These are phyloP conservation scores for Amaranthus cruentus DNA, from an alignment of 148 eudicot genomes.

Conservation along the genomic window DNA sequence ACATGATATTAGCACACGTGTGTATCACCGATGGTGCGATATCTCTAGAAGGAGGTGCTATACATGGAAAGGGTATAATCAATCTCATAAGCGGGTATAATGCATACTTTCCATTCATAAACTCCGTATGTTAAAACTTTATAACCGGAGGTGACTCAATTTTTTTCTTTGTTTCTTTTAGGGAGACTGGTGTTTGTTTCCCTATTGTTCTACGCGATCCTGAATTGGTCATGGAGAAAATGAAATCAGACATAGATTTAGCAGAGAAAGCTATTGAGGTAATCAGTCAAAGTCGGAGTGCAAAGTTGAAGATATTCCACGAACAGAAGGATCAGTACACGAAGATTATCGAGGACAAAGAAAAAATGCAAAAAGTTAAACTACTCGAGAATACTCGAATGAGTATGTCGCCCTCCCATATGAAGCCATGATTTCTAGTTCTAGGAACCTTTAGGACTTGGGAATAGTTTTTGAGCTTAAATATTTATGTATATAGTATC, in stretches of 20 bases:
- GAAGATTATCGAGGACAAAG: slow-evolving; percentile 16
- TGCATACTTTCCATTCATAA: neutral
- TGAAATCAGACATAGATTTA: neutral
- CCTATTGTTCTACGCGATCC: slow-evolving; percentile 2
- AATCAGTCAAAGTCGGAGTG: neutral
- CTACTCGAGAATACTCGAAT: neutral
- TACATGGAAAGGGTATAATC: slow-evolving; percentile 46
- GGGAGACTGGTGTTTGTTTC: slow-evolving; percentile 21
- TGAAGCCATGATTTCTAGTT: neutral
- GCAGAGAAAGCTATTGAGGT: neutral
- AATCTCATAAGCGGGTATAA: slow-evolving; percentile 44
- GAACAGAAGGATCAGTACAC: slow-evolving; percentile 9
- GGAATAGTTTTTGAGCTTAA: neutral
- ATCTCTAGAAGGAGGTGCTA: slow-evolving; percentile 66
- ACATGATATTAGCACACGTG: slow-evolving; percentile 40
- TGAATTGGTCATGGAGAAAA: neutral
- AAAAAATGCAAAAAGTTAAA: neutral
- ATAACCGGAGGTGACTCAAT: neutral
- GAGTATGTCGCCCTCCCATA: neutral
- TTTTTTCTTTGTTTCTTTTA: neutral
- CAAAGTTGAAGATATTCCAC: neutral
- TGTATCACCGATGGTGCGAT: slow-evolving; percentile 50
- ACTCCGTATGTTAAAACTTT: neutral
- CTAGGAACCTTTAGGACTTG: neutral
- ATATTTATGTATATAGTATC: neutral